phyloP scores from a whole-genome alignment of 129 eudicot species.

The Centella asiatica region DNA sequence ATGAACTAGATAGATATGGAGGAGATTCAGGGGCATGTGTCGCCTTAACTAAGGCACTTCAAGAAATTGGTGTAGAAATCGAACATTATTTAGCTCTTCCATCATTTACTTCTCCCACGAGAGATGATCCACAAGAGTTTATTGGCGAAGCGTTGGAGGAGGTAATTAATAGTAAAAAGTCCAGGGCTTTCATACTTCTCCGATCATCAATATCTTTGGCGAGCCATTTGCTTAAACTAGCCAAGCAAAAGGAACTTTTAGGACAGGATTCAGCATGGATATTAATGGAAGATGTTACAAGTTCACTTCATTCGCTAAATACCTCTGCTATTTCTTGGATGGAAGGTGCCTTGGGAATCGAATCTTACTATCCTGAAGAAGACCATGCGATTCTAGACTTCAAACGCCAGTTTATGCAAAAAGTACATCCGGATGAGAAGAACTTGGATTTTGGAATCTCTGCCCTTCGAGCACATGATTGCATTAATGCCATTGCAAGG shows the following conservation, averaged over 20 bases:
- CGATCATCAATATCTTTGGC: conserved; percentile 10
- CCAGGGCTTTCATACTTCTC: conserved; percentile 24
- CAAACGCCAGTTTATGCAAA: conserved; percentile 5
- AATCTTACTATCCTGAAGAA: background rate
- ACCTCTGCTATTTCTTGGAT: conserved; percentile 3
- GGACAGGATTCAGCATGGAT: conserved; percentile 25
- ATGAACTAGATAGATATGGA: conserved; percentile 15
- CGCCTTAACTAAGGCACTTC: conserved; percentile 15
- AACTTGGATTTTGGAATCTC: conserved; percentile 17
- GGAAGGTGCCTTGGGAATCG: conserved; percentile 2
- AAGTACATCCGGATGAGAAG: conserved; percentile 12
- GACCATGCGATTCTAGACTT: background rate
- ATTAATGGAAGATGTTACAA: conserved; percentile 12
- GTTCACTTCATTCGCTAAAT: conserved; percentile 15
- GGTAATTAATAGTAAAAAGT: conserved; percentile 2
- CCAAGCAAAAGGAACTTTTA: conserved; percentile 12
- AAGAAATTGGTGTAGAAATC: conserved; percentile 7
- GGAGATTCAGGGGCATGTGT: conserved; percentile 19
- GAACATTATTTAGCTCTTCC: conserved; percentile 18
- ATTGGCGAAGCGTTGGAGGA: conserved; percentile 6
- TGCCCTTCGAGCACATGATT: conserved; percentile 16
- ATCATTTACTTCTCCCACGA: conserved; percentile 12
- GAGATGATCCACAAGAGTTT: background rate
- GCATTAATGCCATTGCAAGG: conserved; percentile 4
- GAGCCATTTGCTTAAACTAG: conserved; percentile 14